These are phyloP conservation scores for Cystofilobasidium capitatum DNA, from an alignment of 768 basidiomycete species.

Conservation along the genomic window DNA sequence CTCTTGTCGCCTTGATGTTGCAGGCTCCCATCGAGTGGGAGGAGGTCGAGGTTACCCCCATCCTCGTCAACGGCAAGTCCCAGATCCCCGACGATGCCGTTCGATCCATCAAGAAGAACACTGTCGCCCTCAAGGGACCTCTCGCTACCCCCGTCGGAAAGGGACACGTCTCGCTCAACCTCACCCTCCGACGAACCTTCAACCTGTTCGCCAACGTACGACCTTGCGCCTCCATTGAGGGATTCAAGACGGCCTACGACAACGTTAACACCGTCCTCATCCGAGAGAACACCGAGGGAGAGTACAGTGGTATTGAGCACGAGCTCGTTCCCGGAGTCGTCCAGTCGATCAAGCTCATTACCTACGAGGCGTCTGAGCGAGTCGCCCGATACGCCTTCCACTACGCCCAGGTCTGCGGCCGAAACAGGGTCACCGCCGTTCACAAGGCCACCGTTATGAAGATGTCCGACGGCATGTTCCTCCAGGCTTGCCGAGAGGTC, in stretches of 20 bases:
- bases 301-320: slow-evolving; percentile 99
- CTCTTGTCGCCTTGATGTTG: neutral
- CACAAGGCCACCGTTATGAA: slow-evolving; percentile 99
- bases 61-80: slow-evolving; percentile 89
- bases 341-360: slow-evolving; percentile 98
- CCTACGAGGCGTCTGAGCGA: slow-evolving; percentile 95
- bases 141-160: slow-evolving; percentile 66
- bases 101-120: slow-evolving; percentile 86
- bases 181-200: slow-evolving; percentile 94
- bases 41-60: slow-evolving; percentile 91
- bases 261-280: slow-evolving; percentile 99
- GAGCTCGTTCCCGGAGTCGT: slow-evolving; percentile 98
- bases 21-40: slow-evolving; percentile 99
- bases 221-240: slow-evolving; percentile 88
- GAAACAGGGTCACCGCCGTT: slow-evolving; percentile 91
- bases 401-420: slow-evolving; percentile 78
- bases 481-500: slow-evolving; percentile 91
- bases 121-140: slow-evolving; percentile 84
- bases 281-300: slow-evolving; percentile 99
- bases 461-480: slow-evolving; percentile 99
- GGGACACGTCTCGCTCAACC: slow-evolving; percentile 94
- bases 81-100: slow-evolving; percentile 91
- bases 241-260: slow-evolving; percentile 97
- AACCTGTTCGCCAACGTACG: slow-evolving; percentile 98
- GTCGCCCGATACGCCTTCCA: slow-evolving; percentile 98